A percentile compares a stretch with the other conserved stretches of the same genome.
Evolutionary conservation across 768 basidiomycete species (phyloP).

Genomic region (Scleroderma citrinum): DNA sequence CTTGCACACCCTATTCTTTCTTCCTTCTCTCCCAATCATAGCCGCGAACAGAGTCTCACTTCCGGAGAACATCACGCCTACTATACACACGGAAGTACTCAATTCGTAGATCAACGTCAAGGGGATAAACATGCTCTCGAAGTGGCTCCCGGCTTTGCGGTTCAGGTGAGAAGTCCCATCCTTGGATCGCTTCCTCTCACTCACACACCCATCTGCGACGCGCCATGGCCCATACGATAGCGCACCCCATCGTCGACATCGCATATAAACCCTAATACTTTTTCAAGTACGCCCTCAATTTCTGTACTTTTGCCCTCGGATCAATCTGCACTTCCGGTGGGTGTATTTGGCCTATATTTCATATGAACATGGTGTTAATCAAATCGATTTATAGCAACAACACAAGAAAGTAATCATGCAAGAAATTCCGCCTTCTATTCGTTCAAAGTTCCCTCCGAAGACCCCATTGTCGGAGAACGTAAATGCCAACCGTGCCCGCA

Average conservation of each 20-base stretch:
- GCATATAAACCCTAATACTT: neutral
- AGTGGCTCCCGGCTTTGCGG: constrained; percentile 1
- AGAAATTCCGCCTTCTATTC: constrained; percentile 15
- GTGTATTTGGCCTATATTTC: constrained; percentile 4
- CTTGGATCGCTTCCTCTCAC: constrained; percentile 1
- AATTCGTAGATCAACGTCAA: neutral
- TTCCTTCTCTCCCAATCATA: constrained; percentile 7
- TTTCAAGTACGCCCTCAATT: constrained; percentile 10
- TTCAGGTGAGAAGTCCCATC: constrained; percentile 10
- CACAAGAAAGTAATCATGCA: constrained; percentile 12
- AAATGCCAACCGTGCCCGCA: neutral
- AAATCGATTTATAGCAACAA: neutral
- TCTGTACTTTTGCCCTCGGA: constrained; percentile 1
- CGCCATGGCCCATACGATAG: constrained; percentile 6
- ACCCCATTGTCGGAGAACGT: neutral
- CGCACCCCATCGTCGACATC: constrained; percentile 3
- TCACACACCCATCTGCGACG: neutral
- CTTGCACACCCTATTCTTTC: neutral
- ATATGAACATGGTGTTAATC: neutral
- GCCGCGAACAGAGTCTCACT: constrained; percentile 6
- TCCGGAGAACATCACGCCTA: neutral
- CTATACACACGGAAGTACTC: neutral
- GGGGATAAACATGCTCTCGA: constrained; percentile 8
- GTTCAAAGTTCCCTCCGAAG: neutral
- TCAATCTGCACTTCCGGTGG: constrained; percentile 10